These are phyloP conservation scores for Priceomyces castillae DNA, from an alignment of 805 yeast species.

Conservation along the genomic window DNA sequence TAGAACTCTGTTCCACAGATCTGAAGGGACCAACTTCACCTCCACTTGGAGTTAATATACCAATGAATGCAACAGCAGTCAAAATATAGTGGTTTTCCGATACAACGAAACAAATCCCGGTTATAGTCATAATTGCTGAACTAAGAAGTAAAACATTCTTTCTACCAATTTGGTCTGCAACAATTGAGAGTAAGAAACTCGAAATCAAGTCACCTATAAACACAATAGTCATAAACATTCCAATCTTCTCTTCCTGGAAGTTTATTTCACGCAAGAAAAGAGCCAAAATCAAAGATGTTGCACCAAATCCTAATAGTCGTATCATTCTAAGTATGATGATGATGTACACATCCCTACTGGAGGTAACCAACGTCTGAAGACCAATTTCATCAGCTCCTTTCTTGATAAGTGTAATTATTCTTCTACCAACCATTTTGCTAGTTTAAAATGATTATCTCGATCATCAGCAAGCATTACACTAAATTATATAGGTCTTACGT, in stretches of 20 bases:
- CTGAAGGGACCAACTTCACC: slow-evolving; percentile 60
- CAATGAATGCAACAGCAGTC: slow-evolving; percentile 40
- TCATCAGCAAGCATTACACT: too few relatives aligned
- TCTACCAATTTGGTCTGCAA: slow-evolving; percentile 50
- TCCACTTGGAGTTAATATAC: slow-evolving; percentile 59
- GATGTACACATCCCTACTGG: slow-evolving; percentile 32
- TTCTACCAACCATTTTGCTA: not conserved
- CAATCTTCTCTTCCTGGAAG: slow-evolving; percentile 42
- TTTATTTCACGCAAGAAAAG: slow-evolving; percentile 43
- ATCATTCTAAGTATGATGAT: slow-evolving; percentile 32
- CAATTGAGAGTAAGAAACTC: slow-evolving; percentile 45
- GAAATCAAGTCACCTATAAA: slow-evolving; percentile 50
- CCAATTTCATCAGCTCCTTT: slow-evolving; percentile 31
- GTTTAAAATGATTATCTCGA: too few relatives aligned
- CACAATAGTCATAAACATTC: slow-evolving; percentile 48
- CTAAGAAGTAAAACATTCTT: slow-evolving; percentile 38
- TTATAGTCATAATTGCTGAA: slow-evolving; percentile 38
- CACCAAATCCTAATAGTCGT: slow-evolving; percentile 37
- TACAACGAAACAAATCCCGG: slow-evolving; percentile 41
- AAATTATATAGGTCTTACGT: too few relatives aligned
- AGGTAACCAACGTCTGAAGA: slow-evolving; percentile 23
- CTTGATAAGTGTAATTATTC: not conserved
- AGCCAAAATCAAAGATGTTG: slow-evolving; percentile 39
- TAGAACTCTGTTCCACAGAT: slow-evolving; percentile 52
- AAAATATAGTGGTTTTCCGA: slow-evolving; percentile 32